A percentile compares a stretch with the other conserved stretches of the same genome.
Conservation (phyloP, 2,329 filamentous ascomycete genomes). For the Lecanicillium sp. region DNA sequence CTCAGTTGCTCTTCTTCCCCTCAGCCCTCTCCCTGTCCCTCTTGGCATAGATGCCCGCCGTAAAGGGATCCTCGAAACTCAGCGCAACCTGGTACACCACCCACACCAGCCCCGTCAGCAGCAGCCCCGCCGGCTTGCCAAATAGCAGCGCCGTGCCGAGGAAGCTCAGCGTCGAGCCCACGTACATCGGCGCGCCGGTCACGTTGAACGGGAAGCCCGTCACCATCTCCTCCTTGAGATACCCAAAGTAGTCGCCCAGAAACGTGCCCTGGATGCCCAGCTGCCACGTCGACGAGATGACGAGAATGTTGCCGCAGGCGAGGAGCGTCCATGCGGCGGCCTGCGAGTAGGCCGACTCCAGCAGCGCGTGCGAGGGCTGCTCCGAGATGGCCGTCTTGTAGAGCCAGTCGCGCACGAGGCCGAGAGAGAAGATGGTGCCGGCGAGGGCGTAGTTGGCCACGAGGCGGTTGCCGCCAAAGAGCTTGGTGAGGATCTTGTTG, state of each 20-base stretch:
- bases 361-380: constrained; percentile 67
- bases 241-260: constrained; percentile 96
- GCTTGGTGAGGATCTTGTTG: constrained; percentile 79
- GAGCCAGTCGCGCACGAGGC: constrained; percentile 79
- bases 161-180: constrained; percentile 88
- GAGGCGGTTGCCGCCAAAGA: constrained; percentile 72
- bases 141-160: constrained; percentile 78
- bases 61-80: constrained; percentile 90
- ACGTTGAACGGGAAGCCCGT: constrained; percentile 95
- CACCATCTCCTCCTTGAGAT: constrained; percentile 91
- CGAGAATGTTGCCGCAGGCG: constrained; percentile 71
- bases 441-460: constrained; percentile 87
- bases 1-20: constrained; percentile 48
- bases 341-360: constrained; percentile 54
- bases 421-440: constrained; percentile 81
- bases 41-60: constrained; percentile 86
- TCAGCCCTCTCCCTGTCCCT: constrained; percentile 55
- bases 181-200: constrained; percentile 90
- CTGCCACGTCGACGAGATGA: constrained; percentile 83
- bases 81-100: constrained; percentile 75
- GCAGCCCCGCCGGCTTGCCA: constrained; percentile 78
- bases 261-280: constrained; percentile 95
- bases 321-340: constrained; percentile 67
- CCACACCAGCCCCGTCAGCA: constrained; percentile 70
- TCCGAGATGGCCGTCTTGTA: constrained; percentile 78